phyloP scores from a whole-genome alignment of 1,139 yeast genomes.

The Yamadazyma dushanensis region DNA sequence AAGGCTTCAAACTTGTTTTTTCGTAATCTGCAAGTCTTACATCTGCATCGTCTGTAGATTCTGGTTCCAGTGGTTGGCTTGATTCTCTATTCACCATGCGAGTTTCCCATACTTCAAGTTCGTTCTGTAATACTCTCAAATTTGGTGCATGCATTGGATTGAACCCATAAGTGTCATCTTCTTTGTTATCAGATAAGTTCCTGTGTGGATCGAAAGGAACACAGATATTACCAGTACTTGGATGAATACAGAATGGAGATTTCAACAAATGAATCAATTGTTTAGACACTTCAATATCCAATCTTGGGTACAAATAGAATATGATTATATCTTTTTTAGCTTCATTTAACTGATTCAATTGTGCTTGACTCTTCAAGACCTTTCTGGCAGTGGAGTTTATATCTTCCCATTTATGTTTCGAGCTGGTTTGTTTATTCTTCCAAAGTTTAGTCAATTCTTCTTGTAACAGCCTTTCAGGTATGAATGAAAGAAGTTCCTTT shows the following conservation, averaged over 20 bases:
- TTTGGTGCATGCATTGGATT: slow-evolving; percentile 84
- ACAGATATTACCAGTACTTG: slow-evolving; percentile 96
- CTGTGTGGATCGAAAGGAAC: slow-evolving; percentile 77
- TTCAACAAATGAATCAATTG: slow-evolving; percentile 89
- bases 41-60: slow-evolving; percentile 15
- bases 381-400: slow-evolving; percentile 59
- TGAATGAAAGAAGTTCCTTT: slow-evolving; percentile 57
- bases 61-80: slow-evolving; percentile 21
- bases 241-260: slow-evolving; percentile 98
- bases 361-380: slow-evolving; percentile 43
- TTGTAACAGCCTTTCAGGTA: slow-evolving; percentile 60
- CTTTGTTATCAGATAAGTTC: slow-evolving; percentile 34
- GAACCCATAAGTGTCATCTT: slow-evolving; percentile 54
- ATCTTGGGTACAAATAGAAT: slow-evolving; percentile 81
- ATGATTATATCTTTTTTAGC: slow-evolving; percentile 84
- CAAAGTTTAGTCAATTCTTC: slow-evolving; percentile 51
- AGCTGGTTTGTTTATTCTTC: slow-evolving; percentile 34
- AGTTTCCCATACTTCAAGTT: slow-evolving; percentile 48
- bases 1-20: slow-evolving; percentile 72
- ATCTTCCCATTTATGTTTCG: slow-evolving; percentile 76
- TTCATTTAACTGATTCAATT: slow-evolving; percentile 52
- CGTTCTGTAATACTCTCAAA: slow-evolving; percentile 57
- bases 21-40: slow-evolving; percentile 49
- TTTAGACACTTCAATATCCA: slow-evolving; percentile 90
- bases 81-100: slow-evolving; percentile 28